Evolutionary conservation across 2,329 filamentous ascomycete genomes (phyloP).

Genomic region (Arthroderma uncinatum): DNA sequence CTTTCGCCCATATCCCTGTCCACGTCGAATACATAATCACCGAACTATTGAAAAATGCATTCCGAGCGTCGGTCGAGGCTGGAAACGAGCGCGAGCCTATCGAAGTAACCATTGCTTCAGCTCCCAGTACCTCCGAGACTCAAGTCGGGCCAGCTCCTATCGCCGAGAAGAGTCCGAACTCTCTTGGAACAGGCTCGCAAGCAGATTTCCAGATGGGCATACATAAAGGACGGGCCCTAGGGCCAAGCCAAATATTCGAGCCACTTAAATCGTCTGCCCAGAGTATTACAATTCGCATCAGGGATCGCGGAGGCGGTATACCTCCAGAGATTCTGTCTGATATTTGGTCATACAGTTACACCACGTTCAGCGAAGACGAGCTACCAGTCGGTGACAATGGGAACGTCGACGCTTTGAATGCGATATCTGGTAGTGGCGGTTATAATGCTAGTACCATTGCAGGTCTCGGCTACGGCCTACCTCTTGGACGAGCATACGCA

Average conservation of each 20-base stretch:
- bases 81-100: slow-evolving; percentile 70
- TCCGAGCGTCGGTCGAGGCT: slow-evolving; percentile 81
- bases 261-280: slow-evolving; percentile 44
- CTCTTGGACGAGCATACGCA: slow-evolving; percentile 82
- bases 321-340: slow-evolving; percentile 68
- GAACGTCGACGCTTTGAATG: slow-evolving; percentile 58
- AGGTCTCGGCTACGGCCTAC: slow-evolving; percentile 83
- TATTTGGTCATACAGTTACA: slow-evolving; percentile 97
- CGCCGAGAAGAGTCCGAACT: slow-evolving; percentile 39
- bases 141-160: slow-evolving; percentile 10
- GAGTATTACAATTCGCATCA: slow-evolving; percentile 87
- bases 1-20: slow-evolving; percentile 86
- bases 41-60: slow-evolving; percentile 92
- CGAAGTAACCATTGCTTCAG: slow-evolving; percentile 79
- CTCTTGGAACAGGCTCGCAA: slow-evolving; percentile 17
- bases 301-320: slow-evolving; percentile 91
- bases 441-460: slow-evolving; percentile 70
- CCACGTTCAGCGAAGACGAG: slow-evolving; percentile 70
- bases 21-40: slow-evolving; percentile 97
- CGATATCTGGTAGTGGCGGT: slow-evolving; percentile 59
- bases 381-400: slow-evolving; percentile 39
- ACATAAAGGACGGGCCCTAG: slow-evolving; percentile 15
- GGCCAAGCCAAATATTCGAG: slow-evolving; percentile 21
- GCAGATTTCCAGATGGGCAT: slow-evolving; percentile 24
- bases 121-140: slow-evolving; percentile 40